These are phyloP conservation scores for Phyllosticta paracitricarpa DNA, from an alignment of 2,329 filamentous ascomycete species.

Conservation along the genomic window DNA sequence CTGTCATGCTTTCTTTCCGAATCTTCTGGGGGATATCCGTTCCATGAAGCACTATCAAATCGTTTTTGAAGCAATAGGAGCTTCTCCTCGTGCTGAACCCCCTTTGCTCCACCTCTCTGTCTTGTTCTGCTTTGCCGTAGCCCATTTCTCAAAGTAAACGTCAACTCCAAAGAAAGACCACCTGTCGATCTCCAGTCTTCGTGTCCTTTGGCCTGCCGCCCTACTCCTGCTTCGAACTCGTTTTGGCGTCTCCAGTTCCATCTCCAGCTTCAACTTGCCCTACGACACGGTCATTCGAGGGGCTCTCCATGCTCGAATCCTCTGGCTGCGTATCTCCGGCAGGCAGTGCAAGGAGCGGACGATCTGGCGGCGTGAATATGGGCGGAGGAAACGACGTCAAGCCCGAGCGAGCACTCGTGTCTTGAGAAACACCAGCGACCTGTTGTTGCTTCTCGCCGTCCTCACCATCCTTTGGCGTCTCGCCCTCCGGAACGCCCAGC, in stretches of 20 bases:
- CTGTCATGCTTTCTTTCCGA: too few species aligned
- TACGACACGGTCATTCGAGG: not conserved
- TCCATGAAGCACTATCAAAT: too few species aligned
- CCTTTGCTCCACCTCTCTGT: too few species aligned
- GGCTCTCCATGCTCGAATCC: not conserved
- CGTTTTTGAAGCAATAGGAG: too few species aligned
- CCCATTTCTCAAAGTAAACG: too few species aligned
- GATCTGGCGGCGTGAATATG: not conserved
- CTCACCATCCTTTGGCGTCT: not conserved
- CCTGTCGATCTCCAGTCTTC: too few species aligned
- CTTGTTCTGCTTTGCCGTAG: too few species aligned
- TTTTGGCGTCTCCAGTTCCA: not conserved
- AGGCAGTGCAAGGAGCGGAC: not conserved
- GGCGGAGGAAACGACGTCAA: not conserved
- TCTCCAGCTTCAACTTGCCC: not conserved
- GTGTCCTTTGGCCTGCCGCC: not conserved
- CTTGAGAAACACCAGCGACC: not conserved
- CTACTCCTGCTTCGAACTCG: not conserved
- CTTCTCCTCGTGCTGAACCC: too few species aligned
- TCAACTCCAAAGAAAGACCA: too few species aligned
- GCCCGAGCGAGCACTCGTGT: too few species aligned
- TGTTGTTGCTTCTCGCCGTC: not conserved
- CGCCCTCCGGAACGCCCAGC: not conserved
- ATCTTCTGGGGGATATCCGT: too few species aligned
- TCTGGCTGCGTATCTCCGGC: not conserved